Evolutionary conservation across 139 green algal genomes (phyloP), one percentile per base, ranked within the genome.

Genomic region (Asterochloris sp.): DNA sequence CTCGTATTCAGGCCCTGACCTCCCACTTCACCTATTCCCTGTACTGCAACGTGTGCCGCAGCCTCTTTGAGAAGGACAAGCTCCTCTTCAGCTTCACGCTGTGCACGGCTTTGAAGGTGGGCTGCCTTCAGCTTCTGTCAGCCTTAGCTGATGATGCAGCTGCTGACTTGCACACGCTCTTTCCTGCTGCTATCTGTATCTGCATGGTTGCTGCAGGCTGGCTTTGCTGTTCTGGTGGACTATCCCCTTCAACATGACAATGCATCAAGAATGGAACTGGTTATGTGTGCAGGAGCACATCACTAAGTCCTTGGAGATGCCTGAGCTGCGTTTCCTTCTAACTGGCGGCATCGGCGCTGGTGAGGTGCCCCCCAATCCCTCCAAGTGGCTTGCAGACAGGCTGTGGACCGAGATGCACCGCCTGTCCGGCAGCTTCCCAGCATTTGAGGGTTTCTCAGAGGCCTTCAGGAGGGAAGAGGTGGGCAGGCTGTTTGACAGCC

Each of bases 61-160:
- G 87, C 2, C 80, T 96, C 28, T 96, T 94, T 89, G 91, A 96
- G 89, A 94, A 94, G 89, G 92, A 95, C 87, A 96, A 96, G 91
- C 90, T 96, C 75, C 85, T 95, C 71, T 96, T 96, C 85, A 86
- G 89, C 8, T 96, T 96, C 88, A 85, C 94, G 81, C 88, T 96
- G 38, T 88, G 85, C 73, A 80, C 81, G 14, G 85, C 89, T 77
- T 93, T 97, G 60, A 80, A 80, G 76, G 76, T 80, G 38, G 21
- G 66, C 66, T 71, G 66, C 66, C 4, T 26, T 26, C 4, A 71
- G 66, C 66, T 24, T 6, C 19, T 24, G 19, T 71, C 66, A 26
- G 66, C 21, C 4, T 71, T 21, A 2, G 66, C 66, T 24, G 17
- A 24, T 24, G 2, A 12, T 71, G 21, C 66, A 71, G 19, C 19